Conservation (phyloP, 108 stramenopile genomes). For the Fistulifera pelliculosa region DNA sequence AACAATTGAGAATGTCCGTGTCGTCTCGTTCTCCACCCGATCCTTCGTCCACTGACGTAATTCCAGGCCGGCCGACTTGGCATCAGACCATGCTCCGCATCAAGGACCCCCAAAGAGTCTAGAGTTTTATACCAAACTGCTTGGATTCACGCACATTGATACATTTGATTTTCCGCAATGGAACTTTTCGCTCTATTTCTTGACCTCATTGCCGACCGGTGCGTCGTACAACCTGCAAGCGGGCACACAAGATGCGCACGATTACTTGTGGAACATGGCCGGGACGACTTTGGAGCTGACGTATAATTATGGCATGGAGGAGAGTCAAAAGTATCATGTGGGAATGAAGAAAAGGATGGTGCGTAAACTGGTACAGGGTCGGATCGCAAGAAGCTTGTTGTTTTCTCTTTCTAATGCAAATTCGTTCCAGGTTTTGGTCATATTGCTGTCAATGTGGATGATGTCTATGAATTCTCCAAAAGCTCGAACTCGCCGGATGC, state of each 20-base stretch:
- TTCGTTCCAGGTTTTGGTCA: conserved; percentile 42
- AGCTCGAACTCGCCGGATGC: conserved; percentile 73
- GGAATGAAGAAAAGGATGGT: conserved; percentile 82
- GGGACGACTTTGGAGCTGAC: conserved; percentile 85
- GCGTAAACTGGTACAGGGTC: no score
- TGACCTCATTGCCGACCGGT: conserved; percentile 53
- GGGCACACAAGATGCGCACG: conserved; percentile 74
- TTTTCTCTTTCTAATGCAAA: no score
- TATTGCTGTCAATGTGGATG: conserved; percentile 48
- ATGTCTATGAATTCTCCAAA: conserved; percentile 77
- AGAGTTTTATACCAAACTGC: conserved; percentile 56
- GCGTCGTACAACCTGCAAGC: conserved; percentile 48
- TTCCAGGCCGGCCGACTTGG: conserved; percentile 83
- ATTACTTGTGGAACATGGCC: conserved; percentile 78
- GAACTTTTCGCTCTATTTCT: conserved; percentile 68
- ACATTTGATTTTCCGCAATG: conserved; percentile 74
- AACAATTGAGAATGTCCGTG: neutral
- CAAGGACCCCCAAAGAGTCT: conserved; percentile 62
- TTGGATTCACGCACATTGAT: conserved; percentile 79
- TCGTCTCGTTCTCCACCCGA: neutral
- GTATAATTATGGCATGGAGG: conserved; percentile 85
- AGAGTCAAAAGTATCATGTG: conserved; percentile 60
- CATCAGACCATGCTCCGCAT: conserved; percentile 87
- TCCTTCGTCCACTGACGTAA: conserved; percentile 11
- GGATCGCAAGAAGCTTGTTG: no score